phyloP scores from a whole-genome alignment of 805 yeast genomes.

The Saturnispora kantuleensis region DNA sequence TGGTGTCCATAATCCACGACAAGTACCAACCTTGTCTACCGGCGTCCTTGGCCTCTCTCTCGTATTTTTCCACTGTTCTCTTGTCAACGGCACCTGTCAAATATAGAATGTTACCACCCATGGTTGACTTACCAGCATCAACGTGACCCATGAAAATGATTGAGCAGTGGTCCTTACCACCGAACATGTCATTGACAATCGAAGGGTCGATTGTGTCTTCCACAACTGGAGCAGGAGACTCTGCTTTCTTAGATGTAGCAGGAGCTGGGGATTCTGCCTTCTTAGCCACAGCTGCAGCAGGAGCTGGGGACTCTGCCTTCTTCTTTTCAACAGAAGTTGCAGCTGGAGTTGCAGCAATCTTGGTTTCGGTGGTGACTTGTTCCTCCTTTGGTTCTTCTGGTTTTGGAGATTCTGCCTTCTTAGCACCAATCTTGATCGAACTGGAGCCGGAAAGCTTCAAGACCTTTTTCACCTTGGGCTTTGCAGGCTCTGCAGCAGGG shows the following conservation, averaged over 20 bases:
- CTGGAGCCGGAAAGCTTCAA: conserved; percentile 55
- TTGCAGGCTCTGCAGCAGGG: conserved; percentile 43
- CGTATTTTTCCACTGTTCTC: conserved; percentile 96
- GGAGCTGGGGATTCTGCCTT: conserved; percentile 9
- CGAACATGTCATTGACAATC: conserved; percentile 85
- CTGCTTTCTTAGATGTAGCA: conserved; percentile 13
- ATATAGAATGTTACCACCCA: conserved; percentile 95
- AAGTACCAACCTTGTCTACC: conserved; percentile 99
- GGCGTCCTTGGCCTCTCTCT: conserved; percentile 97
- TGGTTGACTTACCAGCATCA: conserved; percentile 98
- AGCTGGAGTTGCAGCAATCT: conserved; percentile 25
- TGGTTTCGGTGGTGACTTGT: conserved; percentile 11
- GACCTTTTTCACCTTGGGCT: conserved; percentile 48
- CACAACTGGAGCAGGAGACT: conserved; percentile 41
- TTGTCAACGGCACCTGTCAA: conserved; percentile 97
- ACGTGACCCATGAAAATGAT: conserved; percentile 99
- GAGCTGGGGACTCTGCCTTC: conserved; percentile 18
- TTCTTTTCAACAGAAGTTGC: conserved; percentile 24
- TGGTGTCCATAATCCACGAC: conserved; percentile 99
- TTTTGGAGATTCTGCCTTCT: conserved; percentile 32
- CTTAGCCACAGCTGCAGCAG: conserved; percentile 12
- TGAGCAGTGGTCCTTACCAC: conserved; percentile 95
- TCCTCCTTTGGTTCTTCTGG: conserved; percentile 21
- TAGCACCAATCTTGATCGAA: conserved; percentile 31
- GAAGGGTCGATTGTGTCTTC: conserved; percentile 80